phyloP scores from a whole-genome alignment of 2,329 filamentous ascomycete genomes.

The Mycosphaerella sp. region DNA sequence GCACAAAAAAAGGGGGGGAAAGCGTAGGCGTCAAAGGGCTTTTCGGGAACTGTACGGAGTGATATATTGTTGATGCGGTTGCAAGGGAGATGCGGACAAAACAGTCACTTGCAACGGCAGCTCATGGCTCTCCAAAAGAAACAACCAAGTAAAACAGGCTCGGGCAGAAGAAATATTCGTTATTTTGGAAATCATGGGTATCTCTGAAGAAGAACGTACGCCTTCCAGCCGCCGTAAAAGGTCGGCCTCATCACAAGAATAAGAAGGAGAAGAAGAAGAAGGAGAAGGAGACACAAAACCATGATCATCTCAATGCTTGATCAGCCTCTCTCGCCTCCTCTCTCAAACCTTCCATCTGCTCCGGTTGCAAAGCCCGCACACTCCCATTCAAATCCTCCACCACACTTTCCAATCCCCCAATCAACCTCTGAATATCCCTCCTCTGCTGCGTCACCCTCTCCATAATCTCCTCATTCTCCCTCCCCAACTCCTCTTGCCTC shows the following conservation, averaged over 20 bases:
- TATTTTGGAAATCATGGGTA: constrained; percentile 1
- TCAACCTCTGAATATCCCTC: constrained; percentile 50
- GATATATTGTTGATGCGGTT: not conserved
- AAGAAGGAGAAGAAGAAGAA: too few species aligned
- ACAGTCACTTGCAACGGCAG: not conserved
- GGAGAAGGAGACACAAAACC: not conserved
- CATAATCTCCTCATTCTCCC: constrained; percentile 49
- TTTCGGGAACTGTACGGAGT: not conserved
- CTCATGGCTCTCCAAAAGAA: not conserved
- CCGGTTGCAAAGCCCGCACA: constrained; percentile 36
- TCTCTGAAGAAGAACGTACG: not conserved
- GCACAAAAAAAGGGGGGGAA: not conserved
- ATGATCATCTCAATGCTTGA: not conserved
- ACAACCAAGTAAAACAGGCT: not conserved
- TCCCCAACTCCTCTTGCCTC: constrained; percentile 46
- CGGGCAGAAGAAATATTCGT: not conserved
- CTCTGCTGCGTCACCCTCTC: constrained; percentile 49
- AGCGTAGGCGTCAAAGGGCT: constrained; percentile 5
- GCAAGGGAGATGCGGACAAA: not conserved
- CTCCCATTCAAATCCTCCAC: constrained; percentile 52
- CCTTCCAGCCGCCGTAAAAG: not conserved
- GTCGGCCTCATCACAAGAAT: not conserved
- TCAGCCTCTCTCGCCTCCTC: constrained; percentile 28
- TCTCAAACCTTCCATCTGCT: constrained; percentile 28
- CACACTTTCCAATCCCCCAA: constrained; percentile 50